Conservation (phyloP, 1,284 basidiomycete species). For the Schizophyllum amplum region DNA sequence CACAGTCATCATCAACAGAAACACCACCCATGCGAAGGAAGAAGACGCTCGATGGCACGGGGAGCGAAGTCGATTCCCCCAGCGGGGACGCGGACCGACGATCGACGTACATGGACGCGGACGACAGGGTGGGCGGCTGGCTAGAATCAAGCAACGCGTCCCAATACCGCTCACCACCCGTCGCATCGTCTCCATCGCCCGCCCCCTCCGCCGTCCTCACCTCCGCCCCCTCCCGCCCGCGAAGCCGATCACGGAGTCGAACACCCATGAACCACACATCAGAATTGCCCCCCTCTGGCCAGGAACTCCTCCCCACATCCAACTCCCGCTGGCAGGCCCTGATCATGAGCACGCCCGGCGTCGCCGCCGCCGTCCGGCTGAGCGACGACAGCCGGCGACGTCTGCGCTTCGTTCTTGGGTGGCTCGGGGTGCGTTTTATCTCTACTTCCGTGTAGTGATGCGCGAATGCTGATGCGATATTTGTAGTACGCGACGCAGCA, state of each 20-base stretch:
- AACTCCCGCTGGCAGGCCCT: not conserved
- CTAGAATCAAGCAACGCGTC: not conserved
- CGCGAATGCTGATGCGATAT: constrained; percentile 1
- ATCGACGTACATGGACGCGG: not conserved
- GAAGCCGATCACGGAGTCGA: not conserved
- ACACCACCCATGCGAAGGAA: not conserved
- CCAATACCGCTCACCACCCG: not conserved
- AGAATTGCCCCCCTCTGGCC: not conserved
- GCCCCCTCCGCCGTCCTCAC: too few species aligned
- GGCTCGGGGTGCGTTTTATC: not conserved
- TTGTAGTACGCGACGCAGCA: constrained; percentile 77
- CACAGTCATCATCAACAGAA: constrained; percentile 5
- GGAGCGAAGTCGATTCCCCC: not conserved
- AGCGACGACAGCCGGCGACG: not conserved
- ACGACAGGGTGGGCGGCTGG: not conserved
- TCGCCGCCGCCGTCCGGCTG: not conserved
- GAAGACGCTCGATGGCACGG: not conserved
- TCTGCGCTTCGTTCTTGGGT: not conserved
- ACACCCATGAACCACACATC: not conserved
- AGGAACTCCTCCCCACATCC: not conserved
- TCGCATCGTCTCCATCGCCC: not conserved
- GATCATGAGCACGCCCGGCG: not conserved
- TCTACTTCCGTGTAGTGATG: too few species aligned
- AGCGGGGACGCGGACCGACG: not conserved
- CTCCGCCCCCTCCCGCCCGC: not conserved